Evolutionary conservation across 2,329 filamentous ascomycete genomes (phyloP), one percentile per base, ranked within the genome.

Genomic region (Epichloe hybrida): DNA sequence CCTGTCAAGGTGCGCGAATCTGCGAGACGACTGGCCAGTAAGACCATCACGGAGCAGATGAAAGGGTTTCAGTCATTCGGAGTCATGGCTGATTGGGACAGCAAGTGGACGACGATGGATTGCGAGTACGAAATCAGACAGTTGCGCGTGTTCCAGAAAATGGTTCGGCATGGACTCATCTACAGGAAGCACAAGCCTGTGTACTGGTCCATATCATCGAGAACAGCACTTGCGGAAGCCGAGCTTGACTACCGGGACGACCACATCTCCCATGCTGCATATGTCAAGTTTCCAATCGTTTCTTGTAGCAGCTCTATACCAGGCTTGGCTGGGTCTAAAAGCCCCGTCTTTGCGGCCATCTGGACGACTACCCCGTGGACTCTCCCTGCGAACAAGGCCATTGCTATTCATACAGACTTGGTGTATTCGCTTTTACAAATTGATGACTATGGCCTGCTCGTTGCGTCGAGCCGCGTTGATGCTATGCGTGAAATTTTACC

Each of bases 321-420:
- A 0, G 64, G 63, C 11, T 59, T 77, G 47, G 57, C 63, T 23
- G 54, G 56, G 3, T 64, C 77, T 21, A 56, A 66, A 5, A 73
- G 74, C 3, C 69, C 72, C 5, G 62, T 96, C 11, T 84, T 77
- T 63, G 88, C 86, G n/a, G 76, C 93, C n/a, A 87, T 97, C 49
- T 98, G 93, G 93, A 98, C 93, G 2, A 98, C 93, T 0, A 98
- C 93, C 0, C 93, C 93, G 0, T 98, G 93, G 93, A 98, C 93
- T 0, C 72, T 98, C 5, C 91, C 93, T 0, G 90, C 91, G 2
- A 98, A 98, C 64, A 81, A 81, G 62, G 90, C 88, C 0, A 89
- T 98, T 63, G 90, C 88, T 2, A 76, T 97, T 37, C 81, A 88
- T 59, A 71, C 78, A 6, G 80, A 86, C 39, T 69, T 97, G 54